A percentile compares a stretch with the other conserved stretches of the same genome.
phyloP scores from a whole-genome alignment of 768 basidiomycete species.

The Tulasnella sp. region DNA sequence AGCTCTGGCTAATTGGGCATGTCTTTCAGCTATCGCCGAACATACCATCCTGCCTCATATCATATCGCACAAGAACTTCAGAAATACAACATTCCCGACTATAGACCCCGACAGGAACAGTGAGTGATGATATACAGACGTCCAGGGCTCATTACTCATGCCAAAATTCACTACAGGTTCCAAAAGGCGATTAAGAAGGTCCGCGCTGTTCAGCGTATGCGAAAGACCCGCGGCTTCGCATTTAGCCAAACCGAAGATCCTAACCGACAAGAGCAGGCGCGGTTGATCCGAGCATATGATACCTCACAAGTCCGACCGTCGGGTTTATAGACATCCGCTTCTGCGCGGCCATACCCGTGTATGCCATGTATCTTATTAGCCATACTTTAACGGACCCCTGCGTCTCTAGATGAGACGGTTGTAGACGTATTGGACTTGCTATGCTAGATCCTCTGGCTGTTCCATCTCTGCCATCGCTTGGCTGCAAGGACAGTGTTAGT shows the following conservation, averaged over 20 bases:
- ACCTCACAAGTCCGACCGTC: conserved; percentile 78
- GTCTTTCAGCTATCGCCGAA: conserved; percentile 76
- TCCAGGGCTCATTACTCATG: conserved; percentile 33
- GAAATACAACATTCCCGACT: conserved; percentile 97
- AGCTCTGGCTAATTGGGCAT: conserved; percentile 4
- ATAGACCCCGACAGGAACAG: conserved; percentile 97
- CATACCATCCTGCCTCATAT: conserved; percentile 89
- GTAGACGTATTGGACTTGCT: conserved; percentile 7
- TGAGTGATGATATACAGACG: conserved; percentile 48
- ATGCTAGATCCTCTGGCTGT: conserved; percentile 35
- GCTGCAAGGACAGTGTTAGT: conserved; percentile 40
- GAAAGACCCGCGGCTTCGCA: conserved; percentile 94
- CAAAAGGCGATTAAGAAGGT: conserved; percentile 99
- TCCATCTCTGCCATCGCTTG: conserved; percentile 56
- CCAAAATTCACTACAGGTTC: conserved; percentile 58
- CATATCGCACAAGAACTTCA: conserved; percentile 99
- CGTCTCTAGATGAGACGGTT: conserved; percentile 1
- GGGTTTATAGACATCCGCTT: conserved; percentile 58
- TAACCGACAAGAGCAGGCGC: conserved; percentile 81
- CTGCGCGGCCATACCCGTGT: not conserved
- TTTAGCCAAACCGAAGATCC: conserved; percentile 95
- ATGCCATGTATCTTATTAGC: conserved; percentile 20
- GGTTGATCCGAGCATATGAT: conserved; percentile 84
- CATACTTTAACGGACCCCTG: conserved; percentile 14
- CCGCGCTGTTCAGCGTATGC: conserved; percentile 96